A percentile compares a stretch with the other conserved stretches of the same genome.
These are phyloP conservation scores for Senna siamea DNA, from an alignment of 306 rosid genomes.

Conservation along the genomic window DNA sequence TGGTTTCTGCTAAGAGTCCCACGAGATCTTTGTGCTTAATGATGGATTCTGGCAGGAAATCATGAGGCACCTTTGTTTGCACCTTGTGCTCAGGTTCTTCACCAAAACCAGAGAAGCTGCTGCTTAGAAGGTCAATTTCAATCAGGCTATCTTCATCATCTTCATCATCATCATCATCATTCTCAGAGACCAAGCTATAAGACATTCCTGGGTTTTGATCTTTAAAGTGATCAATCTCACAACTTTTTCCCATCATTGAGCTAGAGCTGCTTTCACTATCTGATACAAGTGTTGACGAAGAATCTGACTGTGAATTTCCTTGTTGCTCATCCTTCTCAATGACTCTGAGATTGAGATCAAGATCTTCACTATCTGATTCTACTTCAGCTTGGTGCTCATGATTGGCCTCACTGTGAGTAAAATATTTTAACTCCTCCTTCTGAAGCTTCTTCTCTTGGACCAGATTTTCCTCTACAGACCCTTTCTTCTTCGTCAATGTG, in stretches of 20 bases:
- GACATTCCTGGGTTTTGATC: conserved; percentile 30
- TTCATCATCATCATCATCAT: conserved; percentile 30
- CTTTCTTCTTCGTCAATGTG: conserved; percentile 36
- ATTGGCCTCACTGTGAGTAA: not conserved
- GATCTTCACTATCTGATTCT: conserved; percentile 34
- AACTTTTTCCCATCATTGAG: conserved; percentile 39
- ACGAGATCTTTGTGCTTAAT: conserved; percentile 40
- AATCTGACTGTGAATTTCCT: too few relatives aligned
- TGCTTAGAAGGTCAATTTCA: conserved; percentile 56
- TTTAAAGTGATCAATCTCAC: conserved; percentile 19
- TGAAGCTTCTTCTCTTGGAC: conserved; percentile 23
- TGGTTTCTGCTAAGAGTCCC: conserved; percentile 56
- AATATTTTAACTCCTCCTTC: conserved; percentile 32
- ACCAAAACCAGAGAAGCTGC: conserved; percentile 26
- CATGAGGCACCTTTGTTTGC: conserved; percentile 27
- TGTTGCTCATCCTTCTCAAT: too few relatives aligned
- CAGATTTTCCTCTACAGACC: conserved; percentile 33
- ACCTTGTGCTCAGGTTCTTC: conserved; percentile 38
- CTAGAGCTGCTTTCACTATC: conserved; percentile 57
- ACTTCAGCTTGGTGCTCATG: conserved; percentile 40
- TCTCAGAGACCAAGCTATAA: conserved; percentile 41
- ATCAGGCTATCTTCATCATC: conserved; percentile 48
- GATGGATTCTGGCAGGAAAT: conserved; percentile 38
- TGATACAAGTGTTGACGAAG: conserved; percentile 35
- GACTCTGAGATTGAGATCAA: too few relatives aligned